These are phyloP conservation scores for Globisporangium middletonii DNA, from an alignment of 352 stramenopile genomes.

Conservation along the genomic window DNA sequence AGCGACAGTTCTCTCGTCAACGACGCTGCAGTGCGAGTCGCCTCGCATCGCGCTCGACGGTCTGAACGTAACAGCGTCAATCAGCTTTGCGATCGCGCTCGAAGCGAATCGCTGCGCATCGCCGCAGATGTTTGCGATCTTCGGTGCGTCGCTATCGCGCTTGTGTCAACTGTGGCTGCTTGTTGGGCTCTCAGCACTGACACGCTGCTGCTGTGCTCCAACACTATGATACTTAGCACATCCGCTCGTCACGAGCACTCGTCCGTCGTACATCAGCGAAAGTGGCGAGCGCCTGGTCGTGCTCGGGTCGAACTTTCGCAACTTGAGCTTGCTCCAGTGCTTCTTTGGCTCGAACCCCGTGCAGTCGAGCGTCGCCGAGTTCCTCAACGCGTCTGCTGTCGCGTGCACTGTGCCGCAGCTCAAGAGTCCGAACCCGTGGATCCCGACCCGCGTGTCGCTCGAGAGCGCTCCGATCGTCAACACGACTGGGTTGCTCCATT, in stretches of 20 bases:
- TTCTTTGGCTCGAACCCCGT: constrained; percentile 18
- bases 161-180: background rate
- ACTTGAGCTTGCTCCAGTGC: constrained; percentile 25
- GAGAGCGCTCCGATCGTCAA: background rate
- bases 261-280: constrained; percentile 24
- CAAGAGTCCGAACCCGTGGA: constrained; percentile 17
- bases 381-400: constrained; percentile 23
- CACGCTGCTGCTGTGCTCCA: background rate
- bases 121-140: constrained; percentile 1
- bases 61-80: background rate
- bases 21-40: constrained; percentile 23
- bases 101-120: constrained; percentile 12
- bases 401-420: constrained; percentile 23
- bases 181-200: background rate
- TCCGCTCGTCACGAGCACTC: constrained; percentile 17
- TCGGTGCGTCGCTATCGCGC: background rate
- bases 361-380: constrained; percentile 10
- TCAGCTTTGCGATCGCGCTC: constrained; percentile 26
- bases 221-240: constrained; percentile 12
- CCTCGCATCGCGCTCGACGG: constrained; percentile 12
- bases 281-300: constrained; percentile 21
- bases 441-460: constrained; percentile 23
- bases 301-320: constrained; percentile 21
- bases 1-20: constrained; percentile 19
- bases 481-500: background rate